A percentile compares a stretch with the other conserved stretches of the same genome.
Evolutionary conservation across 805 yeast species (phyloP).

Genomic region (Candida manassasensis): DNA sequence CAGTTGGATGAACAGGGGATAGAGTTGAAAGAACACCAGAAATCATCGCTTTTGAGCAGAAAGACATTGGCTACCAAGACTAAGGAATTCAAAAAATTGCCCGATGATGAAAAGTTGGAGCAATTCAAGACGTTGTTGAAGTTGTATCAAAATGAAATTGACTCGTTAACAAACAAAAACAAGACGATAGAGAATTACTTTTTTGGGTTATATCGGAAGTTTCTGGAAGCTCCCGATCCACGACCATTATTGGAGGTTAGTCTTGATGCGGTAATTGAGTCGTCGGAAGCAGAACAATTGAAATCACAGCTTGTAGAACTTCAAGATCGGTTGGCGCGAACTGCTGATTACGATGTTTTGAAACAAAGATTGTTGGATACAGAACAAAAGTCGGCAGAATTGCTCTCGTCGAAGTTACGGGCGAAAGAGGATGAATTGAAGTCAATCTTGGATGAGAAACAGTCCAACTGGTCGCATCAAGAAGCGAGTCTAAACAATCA

Average conservation of each 20-base stretch:
- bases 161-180: constrained; percentile 69
- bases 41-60: constrained; percentile 61
- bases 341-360: constrained; percentile 76
- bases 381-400: constrained; percentile 58
- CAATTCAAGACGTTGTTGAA: constrained; percentile 66
- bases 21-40: constrained; percentile 67
- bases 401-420: constrained; percentile 47
- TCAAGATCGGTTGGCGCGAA: constrained; percentile 55
- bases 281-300: constrained; percentile 48
- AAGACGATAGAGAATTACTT: constrained; percentile 71
- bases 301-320: constrained; percentile 46
- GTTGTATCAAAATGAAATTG: constrained; percentile 85
- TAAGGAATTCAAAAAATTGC: constrained; percentile 74
- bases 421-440: constrained; percentile 73
- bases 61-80: constrained; percentile 78
- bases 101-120: constrained; percentile 59
- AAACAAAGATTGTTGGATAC: constrained; percentile 55
- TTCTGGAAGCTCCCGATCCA: constrained; percentile 94
- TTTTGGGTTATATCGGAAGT: constrained; percentile 64
- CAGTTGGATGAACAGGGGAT: constrained; percentile 71
- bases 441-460: constrained; percentile 68
- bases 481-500: constrained; percentile 51
- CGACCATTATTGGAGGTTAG: constrained; percentile 71
- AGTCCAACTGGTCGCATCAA: constrained; percentile 59
- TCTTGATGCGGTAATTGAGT: constrained; percentile 54